A percentile compares a stretch with the other conserved stretches of the same genome.
Evolutionary conservation across 2,329 filamentous ascomycete species (phyloP).

Genomic region (Neodidymelliopsis sp.): DNA sequence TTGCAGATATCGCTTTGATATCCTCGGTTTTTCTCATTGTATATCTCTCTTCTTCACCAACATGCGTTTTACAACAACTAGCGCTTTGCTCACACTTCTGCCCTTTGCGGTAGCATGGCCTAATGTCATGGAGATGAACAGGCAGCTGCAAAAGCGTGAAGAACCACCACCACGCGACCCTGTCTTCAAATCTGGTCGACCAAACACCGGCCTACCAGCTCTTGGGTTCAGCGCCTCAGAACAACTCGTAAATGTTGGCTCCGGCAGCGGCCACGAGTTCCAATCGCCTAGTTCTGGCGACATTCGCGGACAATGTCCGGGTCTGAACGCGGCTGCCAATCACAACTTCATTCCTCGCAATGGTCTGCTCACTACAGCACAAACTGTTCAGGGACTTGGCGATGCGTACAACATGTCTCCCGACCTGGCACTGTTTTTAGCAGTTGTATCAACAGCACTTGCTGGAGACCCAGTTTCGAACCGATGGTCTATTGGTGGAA

Average conservation of each 20-base stretch:
- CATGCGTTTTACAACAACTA: slow-evolving; percentile 6
- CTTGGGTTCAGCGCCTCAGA: slow-evolving; percentile 12
- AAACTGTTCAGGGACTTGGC: slow-evolving; percentile 23
- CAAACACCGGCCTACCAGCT: slow-evolving; percentile 17
- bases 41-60: background rate
- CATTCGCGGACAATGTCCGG: slow-evolving; percentile 40
- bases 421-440: slow-evolving; percentile 21
- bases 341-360: slow-evolving; percentile 43
- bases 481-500: slow-evolving; percentile 25
- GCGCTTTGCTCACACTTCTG: slow-evolving; percentile 11
- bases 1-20: background rate
- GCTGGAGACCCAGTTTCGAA: slow-evolving; percentile 24
- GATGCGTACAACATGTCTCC: slow-evolving; percentile 25
- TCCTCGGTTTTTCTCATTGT: background rate
- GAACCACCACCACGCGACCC: slow-evolving; percentile 20
- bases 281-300: slow-evolving; percentile 15
- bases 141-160: slow-evolving; percentile 17
- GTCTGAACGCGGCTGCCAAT: slow-evolving; percentile 42
- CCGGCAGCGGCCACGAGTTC: slow-evolving; percentile 18
- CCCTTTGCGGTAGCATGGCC: slow-evolving; percentile 20
- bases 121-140: slow-evolving; percentile 24
- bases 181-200: slow-evolving; percentile 16
- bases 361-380: slow-evolving; percentile 28
- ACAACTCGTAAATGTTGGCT: slow-evolving; percentile 19
- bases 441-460: slow-evolving; percentile 21